Conservation (phyloP, 805 yeast species). For the Wickerhamomyces strasburgensis region DNA sequence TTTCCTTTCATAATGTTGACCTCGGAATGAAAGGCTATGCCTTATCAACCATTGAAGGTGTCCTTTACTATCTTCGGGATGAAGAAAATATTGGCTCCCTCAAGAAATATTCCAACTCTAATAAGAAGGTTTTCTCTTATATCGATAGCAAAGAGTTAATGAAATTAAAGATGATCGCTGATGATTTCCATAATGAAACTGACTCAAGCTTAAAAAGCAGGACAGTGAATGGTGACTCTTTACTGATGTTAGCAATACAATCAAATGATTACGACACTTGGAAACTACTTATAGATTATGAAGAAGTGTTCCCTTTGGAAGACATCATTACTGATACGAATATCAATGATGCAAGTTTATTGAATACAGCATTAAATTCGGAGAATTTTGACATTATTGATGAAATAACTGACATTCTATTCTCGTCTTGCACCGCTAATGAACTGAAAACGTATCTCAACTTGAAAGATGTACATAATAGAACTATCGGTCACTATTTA, state of each 20-base stretch:
- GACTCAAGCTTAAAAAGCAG: conserved; percentile 32
- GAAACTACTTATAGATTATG: conserved; percentile 40
- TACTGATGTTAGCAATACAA: conserved; percentile 57
- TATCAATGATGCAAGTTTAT: conserved; percentile 47
- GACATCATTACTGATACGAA: conserved; percentile 63
- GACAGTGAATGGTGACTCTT: conserved; percentile 63
- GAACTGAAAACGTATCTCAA: conserved; percentile 50
- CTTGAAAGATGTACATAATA: conserved; percentile 42
- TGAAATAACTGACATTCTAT: conserved; percentile 42
- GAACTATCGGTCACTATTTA: conserved; percentile 72
- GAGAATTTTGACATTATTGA: conserved; percentile 43
- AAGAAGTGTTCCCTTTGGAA: conserved; percentile 52
- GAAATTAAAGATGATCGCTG: conserved; percentile 23
- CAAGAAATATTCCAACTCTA: conserved; percentile 37
- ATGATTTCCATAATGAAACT: conserved; percentile 19
- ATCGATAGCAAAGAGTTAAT: conserved; percentile 33
- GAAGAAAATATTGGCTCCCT: conserved; percentile 33
- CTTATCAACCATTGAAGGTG: conserved; percentile 80
- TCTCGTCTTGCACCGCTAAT: conserved; percentile 33
- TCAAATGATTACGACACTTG: conserved; percentile 43
- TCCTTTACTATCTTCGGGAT: conserved; percentile 55
- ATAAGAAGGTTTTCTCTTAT: conserved; percentile 49
- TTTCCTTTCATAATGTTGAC: conserved; percentile 43
- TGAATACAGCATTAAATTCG: conserved; percentile 56
- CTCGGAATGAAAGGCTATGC: conserved; percentile 71